Conservation (phyloP, 2,329 filamentous ascomycete genomes). For the Sporothrix brasiliensis region DNA sequence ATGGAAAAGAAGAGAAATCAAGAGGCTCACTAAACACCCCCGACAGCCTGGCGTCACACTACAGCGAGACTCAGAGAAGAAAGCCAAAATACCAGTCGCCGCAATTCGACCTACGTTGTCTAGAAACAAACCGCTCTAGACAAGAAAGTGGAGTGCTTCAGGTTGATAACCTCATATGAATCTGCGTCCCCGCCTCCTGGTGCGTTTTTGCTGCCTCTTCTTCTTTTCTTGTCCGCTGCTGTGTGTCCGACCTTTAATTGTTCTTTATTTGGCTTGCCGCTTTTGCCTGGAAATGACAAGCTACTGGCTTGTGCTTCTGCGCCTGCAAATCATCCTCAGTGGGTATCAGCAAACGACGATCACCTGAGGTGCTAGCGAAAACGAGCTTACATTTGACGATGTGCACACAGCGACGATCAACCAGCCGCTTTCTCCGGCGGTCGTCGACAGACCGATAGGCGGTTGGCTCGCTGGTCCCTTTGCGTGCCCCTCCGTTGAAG, state of each 20-base stretch:
- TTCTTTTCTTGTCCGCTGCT: background rate
- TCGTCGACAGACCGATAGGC: background rate
- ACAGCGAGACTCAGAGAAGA: conserved; percentile 17
- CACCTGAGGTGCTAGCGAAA: background rate
- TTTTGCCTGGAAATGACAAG: background rate
- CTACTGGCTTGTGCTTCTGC: background rate
- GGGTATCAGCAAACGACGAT: conserved; percentile 8
- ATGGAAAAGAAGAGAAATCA: background rate
- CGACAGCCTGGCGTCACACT: conserved; percentile 18
- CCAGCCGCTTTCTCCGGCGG: background rate
- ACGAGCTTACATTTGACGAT: conserved; percentile 13
- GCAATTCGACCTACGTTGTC: background rate
- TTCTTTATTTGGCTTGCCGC: background rate
- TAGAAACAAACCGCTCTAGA: background rate
- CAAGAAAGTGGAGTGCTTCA: conserved; percentile 24
- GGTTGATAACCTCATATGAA: background rate
- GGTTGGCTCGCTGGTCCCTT: background rate
- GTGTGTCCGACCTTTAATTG: background rate
- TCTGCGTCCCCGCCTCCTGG: background rate
- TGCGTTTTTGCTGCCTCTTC: background rate
- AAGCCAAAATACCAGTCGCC: background rate
- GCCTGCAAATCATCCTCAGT: background rate
- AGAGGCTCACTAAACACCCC: background rate
- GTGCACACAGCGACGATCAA: conserved; percentile 19
- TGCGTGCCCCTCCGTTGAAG: background rate